phyloP scores from a whole-genome alignment of 768 basidiomycete species.

The Boletus sp. region DNA sequence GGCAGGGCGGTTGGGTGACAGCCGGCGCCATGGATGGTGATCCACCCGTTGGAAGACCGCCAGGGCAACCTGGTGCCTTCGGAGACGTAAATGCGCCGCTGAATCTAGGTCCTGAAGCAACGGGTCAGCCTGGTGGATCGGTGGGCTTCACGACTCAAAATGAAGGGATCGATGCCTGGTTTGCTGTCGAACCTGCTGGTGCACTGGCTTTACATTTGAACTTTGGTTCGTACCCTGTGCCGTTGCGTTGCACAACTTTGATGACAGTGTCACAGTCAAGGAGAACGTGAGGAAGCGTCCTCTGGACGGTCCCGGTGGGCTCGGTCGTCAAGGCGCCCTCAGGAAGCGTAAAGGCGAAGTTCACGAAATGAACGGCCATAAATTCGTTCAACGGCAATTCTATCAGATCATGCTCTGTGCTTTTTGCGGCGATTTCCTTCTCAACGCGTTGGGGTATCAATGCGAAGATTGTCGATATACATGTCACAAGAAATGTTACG shows the following conservation, averaged over 20 bases:
- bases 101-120: slow-evolving; percentile 32
- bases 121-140: slow-evolving; percentile 30
- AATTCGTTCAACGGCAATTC: slow-evolving; percentile 95
- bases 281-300: slow-evolving; percentile 96
- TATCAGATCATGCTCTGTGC: slow-evolving; percentile 99
- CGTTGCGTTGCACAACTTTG: not conserved
- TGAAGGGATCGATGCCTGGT: slow-evolving; percentile 96
- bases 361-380: slow-evolving; percentile 99
- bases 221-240: slow-evolving; percentile 64
- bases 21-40: slow-evolving; percentile 84
- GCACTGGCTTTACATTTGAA: slow-evolving; percentile 84
- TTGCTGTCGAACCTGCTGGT: slow-evolving; percentile 96
- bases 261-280: slow-evolving; percentile 63
- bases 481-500: slow-evolving; percentile 98
- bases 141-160: slow-evolving; percentile 20
- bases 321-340: slow-evolving; percentile 96
- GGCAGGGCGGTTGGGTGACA: slow-evolving; percentile 94
- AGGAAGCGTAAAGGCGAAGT: slow-evolving; percentile 98
- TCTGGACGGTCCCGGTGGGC: slow-evolving; percentile 84
- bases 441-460: slow-evolving; percentile 97
- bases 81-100: slow-evolving; percentile 44
- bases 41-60: slow-evolving; percentile 42
- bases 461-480: slow-evolving; percentile 99
- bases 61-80: slow-evolving; percentile 48
- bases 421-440: slow-evolving; percentile 95